Conservation (phyloP, 139 green algal genomes). For the Picochlorum sp. region DNA sequence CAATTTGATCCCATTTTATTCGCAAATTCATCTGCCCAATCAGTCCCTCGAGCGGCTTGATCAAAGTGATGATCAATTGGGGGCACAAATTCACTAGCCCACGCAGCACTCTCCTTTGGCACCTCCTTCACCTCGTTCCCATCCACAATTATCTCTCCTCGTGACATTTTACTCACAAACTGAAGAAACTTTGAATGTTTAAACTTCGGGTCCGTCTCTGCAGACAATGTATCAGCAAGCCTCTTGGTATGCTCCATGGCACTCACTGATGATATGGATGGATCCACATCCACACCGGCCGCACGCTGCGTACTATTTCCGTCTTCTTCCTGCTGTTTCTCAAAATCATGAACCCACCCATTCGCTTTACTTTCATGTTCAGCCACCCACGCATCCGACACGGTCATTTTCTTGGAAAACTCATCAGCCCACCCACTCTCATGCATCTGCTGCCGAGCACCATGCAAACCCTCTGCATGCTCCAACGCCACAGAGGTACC, state of each 20-base stretch:
- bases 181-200: constrained; percentile 84
- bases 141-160: constrained; percentile 72
- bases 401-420: constrained; percentile 15
- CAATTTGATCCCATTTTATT: constrained; percentile 27
- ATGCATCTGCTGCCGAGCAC: constrained; percentile 19
- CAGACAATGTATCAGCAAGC: constrained; percentile 44
- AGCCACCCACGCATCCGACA: constrained; percentile 6
- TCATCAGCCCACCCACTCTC: constrained; percentile 19
- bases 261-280: background rate
- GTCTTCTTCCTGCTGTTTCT: constrained; percentile 12
- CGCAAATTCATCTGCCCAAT: constrained; percentile 30
- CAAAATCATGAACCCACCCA: constrained; percentile 40
- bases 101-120: constrained; percentile 20
- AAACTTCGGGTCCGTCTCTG: constrained; percentile 69
- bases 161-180: constrained; percentile 93
- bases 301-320: background rate
- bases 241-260: constrained; percentile 38
- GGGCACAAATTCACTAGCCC: constrained; percentile 43
- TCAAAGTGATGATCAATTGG: constrained; percentile 25
- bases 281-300: background rate
- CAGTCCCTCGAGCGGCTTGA: constrained; percentile 11
- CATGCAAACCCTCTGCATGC: constrained; percentile 8
- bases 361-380: background rate
- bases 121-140: constrained; percentile 69
- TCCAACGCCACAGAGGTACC: background rate